These are phyloP conservation scores for Mycena alexandri DNA, from an alignment of 768 basidiomycete species.

Conservation along the genomic window DNA sequence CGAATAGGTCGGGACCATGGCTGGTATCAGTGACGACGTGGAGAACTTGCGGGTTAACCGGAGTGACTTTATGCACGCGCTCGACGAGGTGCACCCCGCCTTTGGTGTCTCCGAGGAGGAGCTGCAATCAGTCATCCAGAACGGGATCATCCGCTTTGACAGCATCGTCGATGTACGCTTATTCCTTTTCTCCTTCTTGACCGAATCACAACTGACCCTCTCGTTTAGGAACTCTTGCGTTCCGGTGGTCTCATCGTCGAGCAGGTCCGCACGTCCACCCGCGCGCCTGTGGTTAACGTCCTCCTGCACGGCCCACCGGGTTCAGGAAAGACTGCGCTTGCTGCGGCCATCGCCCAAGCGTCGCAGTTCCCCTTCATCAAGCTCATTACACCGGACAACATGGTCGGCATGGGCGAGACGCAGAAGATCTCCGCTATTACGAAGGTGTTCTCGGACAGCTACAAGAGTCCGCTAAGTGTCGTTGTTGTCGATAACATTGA, in stretches of 20 bases:
- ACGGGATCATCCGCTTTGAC: conserved; percentile 95
- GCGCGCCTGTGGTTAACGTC: conserved; percentile 93
- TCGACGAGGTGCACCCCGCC: conserved; percentile 95
- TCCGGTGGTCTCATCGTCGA: conserved; percentile 92
- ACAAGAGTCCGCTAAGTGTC: conserved; percentile 97
- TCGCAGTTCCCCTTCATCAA: conserved; percentile 99
- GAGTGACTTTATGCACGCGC: conserved; percentile 87
- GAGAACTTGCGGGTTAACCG: conserved; percentile 92
- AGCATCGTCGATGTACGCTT: conserved; percentile 76
- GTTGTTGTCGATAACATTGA: conserved; percentile 97
- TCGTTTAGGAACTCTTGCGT: conserved; percentile 81
- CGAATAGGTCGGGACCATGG: conserved; percentile 87
- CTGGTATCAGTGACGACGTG: conserved; percentile 95
- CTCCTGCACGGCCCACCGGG: conserved; percentile 92
- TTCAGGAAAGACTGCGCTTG: conserved; percentile 95
- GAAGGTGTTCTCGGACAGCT: conserved; percentile 94
- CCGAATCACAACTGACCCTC: conserved; percentile 5
- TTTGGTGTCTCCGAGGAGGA: conserved; percentile 99
- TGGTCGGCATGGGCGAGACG: conserved; percentile 95
- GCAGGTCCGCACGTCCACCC: conserved; percentile 90
- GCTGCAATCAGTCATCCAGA: conserved; percentile 90
- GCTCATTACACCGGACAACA: conserved; percentile 93
- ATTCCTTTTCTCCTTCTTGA: conserved; percentile 19
- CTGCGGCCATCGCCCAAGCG: conserved; percentile 91
- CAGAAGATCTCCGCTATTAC: conserved; percentile 93